These are phyloP conservation scores for Dothidotthia symphoricarpi DNA, from an alignment of 2,329 filamentous ascomycete species.

Conservation along the genomic window DNA sequence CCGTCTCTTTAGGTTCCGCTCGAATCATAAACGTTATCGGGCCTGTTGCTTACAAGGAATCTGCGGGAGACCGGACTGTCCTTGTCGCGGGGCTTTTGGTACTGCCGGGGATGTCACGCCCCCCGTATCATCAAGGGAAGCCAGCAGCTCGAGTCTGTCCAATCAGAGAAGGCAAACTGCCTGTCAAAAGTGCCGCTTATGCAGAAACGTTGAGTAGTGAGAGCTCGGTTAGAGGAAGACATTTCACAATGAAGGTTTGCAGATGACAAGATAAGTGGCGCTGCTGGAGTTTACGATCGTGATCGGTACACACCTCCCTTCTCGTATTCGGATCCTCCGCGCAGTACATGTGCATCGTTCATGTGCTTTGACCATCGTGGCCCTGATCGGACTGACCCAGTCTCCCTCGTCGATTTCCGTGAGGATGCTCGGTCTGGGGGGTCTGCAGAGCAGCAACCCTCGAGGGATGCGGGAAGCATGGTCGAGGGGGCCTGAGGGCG, in stretches of 20 bases:
- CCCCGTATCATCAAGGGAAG: constrained; percentile 29
- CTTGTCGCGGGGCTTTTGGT: constrained; percentile 24
- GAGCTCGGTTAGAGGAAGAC: constrained; percentile 32
- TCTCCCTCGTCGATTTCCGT: neutral
- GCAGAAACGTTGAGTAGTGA: constrained; percentile 38
- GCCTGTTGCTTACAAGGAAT: constrained; percentile 26
- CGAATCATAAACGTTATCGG: constrained; percentile 28
- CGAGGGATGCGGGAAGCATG: constrained; percentile 41
- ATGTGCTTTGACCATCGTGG: constrained; percentile 9
- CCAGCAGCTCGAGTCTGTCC: constrained; percentile 25
- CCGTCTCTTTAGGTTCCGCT: constrained; percentile 29
- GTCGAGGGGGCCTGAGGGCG: constrained; percentile 39
- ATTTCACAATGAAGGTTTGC: constrained; percentile 35
- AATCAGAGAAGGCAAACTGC: constrained; percentile 24
- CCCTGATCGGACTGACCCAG: constrained; percentile 12
- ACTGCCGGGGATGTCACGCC: constrained; percentile 33
- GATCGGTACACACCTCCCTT: constrained; percentile 13
- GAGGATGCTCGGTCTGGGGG: constrained; percentile 4
- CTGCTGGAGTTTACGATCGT: constrained; percentile 12
- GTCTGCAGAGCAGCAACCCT: constrained; percentile 23
- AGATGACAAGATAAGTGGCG: constrained; percentile 25
- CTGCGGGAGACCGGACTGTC: constrained; percentile 32
- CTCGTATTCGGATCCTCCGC: constrained; percentile 22
- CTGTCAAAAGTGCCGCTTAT: constrained; percentile 39
- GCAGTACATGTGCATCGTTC: constrained; percentile 12